Evolutionary conservation across 176 grass and related monocot genomes (phyloP).

Genomic region (Triticum aestivum): DNA sequence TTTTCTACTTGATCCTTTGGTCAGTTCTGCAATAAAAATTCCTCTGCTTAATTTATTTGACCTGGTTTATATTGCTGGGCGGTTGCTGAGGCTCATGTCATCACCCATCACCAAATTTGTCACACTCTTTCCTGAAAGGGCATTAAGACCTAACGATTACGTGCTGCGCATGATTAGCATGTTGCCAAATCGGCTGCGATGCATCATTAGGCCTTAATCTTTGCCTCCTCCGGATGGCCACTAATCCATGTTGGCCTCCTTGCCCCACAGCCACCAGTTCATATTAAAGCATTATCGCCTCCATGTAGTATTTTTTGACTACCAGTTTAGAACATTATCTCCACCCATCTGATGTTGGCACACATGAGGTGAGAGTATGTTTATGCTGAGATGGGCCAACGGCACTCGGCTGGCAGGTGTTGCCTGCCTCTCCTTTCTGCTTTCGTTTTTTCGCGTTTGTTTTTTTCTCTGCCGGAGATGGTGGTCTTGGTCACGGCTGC

Average conservation of each 20-base stretch:
- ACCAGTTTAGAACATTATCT: constrained; percentile 45
- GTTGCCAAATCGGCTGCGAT: constrained; percentile 12
- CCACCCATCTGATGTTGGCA: constrained; percentile 30
- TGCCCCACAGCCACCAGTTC: constrained; percentile 33
- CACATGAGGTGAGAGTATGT: not conserved
- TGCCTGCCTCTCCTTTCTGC: constrained; percentile 18
- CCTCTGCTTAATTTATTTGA: constrained; percentile 1
- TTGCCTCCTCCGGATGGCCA: constrained; percentile 13
- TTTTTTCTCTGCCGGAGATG: constrained; percentile 14
- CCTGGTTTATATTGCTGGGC: constrained; percentile 10
- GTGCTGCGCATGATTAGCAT: constrained; percentile 27
- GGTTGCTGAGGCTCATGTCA: constrained; percentile 24
- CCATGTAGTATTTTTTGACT: constrained; percentile 16
- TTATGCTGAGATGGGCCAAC: constrained; percentile 35
- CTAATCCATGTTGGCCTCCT: not conserved
- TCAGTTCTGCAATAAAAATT: not conserved
- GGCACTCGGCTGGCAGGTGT: constrained; percentile 8
- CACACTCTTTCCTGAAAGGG: constrained; percentile 46
- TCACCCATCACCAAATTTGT: constrained; percentile 49
- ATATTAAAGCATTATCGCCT: constrained; percentile 42
- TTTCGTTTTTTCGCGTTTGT: constrained; percentile 20
- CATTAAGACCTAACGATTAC: constrained; percentile 41
- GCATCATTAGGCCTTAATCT: constrained; percentile 18
- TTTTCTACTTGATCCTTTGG: not conserved
- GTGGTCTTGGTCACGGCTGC: constrained; percentile 18